phyloP scores from a whole-genome alignment of 352 stramenopile species.

The Paralagenidium karlingii region DNA sequence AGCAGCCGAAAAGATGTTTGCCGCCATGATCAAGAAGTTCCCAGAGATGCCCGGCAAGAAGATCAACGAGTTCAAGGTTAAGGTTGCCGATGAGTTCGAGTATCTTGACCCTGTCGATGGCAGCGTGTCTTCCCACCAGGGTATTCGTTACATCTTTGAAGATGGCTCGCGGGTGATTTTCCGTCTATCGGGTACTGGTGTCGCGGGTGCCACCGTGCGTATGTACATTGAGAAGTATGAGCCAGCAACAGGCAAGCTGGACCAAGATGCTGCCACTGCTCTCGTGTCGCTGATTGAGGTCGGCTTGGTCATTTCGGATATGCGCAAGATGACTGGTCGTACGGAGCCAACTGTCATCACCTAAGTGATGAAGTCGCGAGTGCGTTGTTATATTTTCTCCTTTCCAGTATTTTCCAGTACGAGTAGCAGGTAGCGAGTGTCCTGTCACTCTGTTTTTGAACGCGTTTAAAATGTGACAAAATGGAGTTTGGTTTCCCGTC shows the following conservation, averaged over 20 bases:
- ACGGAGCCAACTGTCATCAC: constrained; percentile 95
- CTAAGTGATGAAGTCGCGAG: too few species aligned
- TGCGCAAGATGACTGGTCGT: constrained; percentile 88
- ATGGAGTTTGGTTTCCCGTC: too few species aligned
- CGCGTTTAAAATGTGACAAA: too few species aligned
- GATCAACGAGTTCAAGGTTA: constrained; percentile 68
- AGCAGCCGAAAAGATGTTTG: constrained; percentile 49
- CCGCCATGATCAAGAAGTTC: constrained; percentile 62
- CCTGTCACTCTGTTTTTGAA: too few species aligned
- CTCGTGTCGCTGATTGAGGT: constrained; percentile 86
- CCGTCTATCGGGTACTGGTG: constrained; percentile 95
- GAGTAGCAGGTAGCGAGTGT: too few species aligned
- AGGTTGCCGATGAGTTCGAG: constrained; percentile 93
- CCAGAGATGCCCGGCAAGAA: constrained; percentile 46
- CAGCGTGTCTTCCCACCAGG: constrained; percentile 93
- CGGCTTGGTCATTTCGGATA: constrained; percentile 87
- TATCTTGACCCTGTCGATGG: constrained; percentile 98
- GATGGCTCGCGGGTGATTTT: constrained; percentile 95
- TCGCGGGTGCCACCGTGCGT: constrained; percentile 93
- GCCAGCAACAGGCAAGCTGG: constrained; percentile 67
- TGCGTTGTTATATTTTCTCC: too few species aligned
- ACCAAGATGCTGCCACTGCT: constrained; percentile 55
- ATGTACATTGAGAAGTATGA: constrained; percentile 99
- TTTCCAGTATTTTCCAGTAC: too few species aligned
- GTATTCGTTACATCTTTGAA: constrained; percentile 92